A percentile compares a stretch with the other conserved stretches of the same genome.
phyloP scores from a whole-genome alignment of 176 grass and related monocot species.

The Oryza australiensis region DNA sequence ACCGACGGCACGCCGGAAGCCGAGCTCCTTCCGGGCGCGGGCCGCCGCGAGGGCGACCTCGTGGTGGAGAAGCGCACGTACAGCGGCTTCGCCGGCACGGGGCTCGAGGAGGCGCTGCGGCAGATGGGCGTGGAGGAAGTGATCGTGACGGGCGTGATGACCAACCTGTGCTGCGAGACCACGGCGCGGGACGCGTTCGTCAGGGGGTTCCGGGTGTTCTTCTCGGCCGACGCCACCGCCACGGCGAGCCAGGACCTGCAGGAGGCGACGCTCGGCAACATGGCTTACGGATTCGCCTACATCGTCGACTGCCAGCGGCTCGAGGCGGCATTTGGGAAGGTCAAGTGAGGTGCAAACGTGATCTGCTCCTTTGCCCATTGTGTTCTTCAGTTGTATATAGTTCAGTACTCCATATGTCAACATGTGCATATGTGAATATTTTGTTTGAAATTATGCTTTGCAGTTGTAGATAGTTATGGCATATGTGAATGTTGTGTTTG shows the following conservation, averaged over 20 bases:
- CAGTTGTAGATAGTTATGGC: not conserved
- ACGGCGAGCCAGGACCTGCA: constrained; percentile 56
- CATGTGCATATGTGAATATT: not conserved
- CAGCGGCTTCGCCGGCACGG: constrained; percentile 63
- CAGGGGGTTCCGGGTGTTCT: constrained; percentile 76
- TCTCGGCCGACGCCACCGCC: constrained; percentile 71
- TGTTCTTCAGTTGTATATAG: not conserved
- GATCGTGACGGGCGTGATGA: constrained; percentile 68
- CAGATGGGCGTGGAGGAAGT: constrained; percentile 59
- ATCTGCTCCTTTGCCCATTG: not conserved
- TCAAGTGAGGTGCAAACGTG: constrained; percentile 17
- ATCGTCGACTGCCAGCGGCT: constrained; percentile 61
- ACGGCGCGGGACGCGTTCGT: constrained; percentile 73
- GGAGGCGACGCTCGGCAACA: constrained; percentile 56
- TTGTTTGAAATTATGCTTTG: not conserved
- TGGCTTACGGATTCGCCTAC: constrained; percentile 70
- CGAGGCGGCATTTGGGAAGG: constrained; percentile 36
- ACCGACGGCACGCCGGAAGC: constrained; percentile 50
- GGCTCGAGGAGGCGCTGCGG: constrained; percentile 44
- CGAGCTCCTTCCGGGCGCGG: constrained; percentile 52
- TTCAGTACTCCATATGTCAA: not conserved
- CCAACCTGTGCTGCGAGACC: constrained; percentile 85
- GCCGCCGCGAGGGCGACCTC: constrained; percentile 31
- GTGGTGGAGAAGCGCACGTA: constrained; percentile 69
- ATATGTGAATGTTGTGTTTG: not conserved